phyloP scores from a whole-genome alignment of 2,329 filamentous ascomycete genomes.

The Claviceps quebecensis region DNA sequence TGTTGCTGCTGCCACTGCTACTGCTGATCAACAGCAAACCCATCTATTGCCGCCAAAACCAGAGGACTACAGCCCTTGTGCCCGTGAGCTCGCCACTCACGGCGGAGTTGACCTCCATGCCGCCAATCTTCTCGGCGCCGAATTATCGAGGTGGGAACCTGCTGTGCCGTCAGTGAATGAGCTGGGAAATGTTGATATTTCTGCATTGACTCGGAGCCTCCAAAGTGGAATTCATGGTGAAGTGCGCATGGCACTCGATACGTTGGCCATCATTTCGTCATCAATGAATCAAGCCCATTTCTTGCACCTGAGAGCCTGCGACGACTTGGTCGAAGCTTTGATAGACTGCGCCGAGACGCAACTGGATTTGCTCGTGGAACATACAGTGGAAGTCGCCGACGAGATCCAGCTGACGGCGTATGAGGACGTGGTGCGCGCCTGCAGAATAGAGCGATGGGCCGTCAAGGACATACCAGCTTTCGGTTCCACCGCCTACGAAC shows the following conservation, averaged over 20 bases:
- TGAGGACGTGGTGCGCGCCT: conserved; percentile 74
- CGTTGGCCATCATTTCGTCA: conserved; percentile 51
- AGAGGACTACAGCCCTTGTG: conserved; percentile 41
- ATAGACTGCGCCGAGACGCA: conserved; percentile 87
- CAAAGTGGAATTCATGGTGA: conserved; percentile 84
- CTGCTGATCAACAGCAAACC: conserved; percentile 14
- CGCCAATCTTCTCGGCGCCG: conserved; percentile 48
- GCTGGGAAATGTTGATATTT: conserved; percentile 78
- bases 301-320: conserved; percentile 56
- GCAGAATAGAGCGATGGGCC: conserved; percentile 55
- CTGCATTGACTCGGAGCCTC: conserved; percentile 75
- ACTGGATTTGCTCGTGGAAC: conserved; percentile 68
- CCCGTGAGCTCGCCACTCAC: conserved; percentile 41
- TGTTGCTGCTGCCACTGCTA: conserved; percentile 4
- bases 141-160: conserved; percentile 56
- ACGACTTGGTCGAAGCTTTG: conserved; percentile 77
- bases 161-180: conserved; percentile 63
- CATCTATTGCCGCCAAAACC: conserved; percentile 30
- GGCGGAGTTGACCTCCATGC: conserved; percentile 61
- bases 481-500: conserved; percentile 63
- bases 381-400: conserved; percentile 74
- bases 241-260: conserved; percentile 79
- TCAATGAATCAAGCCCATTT: conserved; percentile 54
- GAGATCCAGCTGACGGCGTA: conserved; percentile 72
- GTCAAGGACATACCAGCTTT: conserved; percentile 61